Conservation (phyloP, 768 basidiomycete species). For the Coprinopsis cinerea region DNA sequence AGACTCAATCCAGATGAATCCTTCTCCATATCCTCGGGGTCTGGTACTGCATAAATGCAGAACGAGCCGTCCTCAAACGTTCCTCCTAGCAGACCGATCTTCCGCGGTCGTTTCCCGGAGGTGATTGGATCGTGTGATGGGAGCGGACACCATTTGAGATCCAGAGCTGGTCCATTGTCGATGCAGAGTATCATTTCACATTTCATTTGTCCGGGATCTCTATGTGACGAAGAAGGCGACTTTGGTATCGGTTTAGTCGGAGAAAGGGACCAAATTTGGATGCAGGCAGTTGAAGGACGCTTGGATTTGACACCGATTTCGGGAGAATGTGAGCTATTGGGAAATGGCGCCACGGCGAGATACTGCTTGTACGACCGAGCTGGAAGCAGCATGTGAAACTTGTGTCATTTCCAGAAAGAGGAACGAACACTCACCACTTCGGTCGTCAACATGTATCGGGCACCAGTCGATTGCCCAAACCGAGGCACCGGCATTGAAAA, state of each 20-base stretch:
- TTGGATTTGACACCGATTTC: slow-evolving; percentile 54
- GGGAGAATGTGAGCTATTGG: slow-evolving; percentile 58
- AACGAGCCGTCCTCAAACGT: slow-evolving; percentile 86
- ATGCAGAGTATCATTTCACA: slow-evolving; percentile 87
- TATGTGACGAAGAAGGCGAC: not conserved
- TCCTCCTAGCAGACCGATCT: slow-evolving; percentile 80
- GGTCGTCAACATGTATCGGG: slow-evolving; percentile 61
- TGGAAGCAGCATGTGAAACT: slow-evolving; percentile 18
- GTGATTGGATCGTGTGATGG: slow-evolving; percentile 58
- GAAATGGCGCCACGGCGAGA: slow-evolving; percentile 75
- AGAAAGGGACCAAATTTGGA: slow-evolving; percentile 81
- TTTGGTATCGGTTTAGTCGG: slow-evolving; percentile 10
- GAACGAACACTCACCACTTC: slow-evolving; percentile 37
- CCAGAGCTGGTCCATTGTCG: slow-evolving; percentile 73
- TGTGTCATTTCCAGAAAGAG: not conserved
- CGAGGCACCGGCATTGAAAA: slow-evolving; percentile 85
- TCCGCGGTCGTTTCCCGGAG: slow-evolving; percentile 31
- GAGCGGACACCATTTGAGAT: slow-evolving; percentile 90
- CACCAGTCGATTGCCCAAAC: slow-evolving; percentile 96
- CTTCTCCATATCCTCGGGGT: slow-evolving; percentile 49
- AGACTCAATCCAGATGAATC: not conserved
- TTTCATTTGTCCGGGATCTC: slow-evolving; percentile 42
- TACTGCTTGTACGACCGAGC: slow-evolving; percentile 64
- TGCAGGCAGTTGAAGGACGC: slow-evolving; percentile 55
- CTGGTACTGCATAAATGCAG: slow-evolving; percentile 72